These are phyloP conservation scores for Zalerion maritima DNA, from an alignment of 495 filamentous ascomycete species.

Conservation along the genomic window DNA sequence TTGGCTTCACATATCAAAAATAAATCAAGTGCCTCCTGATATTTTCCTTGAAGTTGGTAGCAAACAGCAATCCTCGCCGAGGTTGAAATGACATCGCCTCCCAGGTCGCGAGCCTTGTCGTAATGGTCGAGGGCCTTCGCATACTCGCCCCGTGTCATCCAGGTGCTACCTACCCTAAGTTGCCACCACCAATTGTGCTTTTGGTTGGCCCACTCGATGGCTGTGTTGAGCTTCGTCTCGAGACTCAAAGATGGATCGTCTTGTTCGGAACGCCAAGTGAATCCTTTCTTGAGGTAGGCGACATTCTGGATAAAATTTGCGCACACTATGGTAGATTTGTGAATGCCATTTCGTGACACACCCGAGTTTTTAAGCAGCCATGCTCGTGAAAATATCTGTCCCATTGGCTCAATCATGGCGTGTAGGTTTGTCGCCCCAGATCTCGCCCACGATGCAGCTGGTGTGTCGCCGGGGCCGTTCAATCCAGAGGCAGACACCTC, in stretches of 20 bases:
- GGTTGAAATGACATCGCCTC: conserved; percentile 1
- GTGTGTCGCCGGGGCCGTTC: background rate
- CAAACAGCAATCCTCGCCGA: conserved; percentile 3
- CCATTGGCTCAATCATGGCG: conserved; percentile 1
- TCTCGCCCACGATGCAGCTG: conserved; percentile 1
- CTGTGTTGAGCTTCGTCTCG: background rate
- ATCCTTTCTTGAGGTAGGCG: conserved; percentile 2
- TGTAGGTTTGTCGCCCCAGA: background rate
- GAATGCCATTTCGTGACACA: too few relatives aligned
- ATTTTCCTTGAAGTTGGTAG: background rate
- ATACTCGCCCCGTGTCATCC: background rate
- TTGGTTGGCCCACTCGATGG: conserved; percentile 2
- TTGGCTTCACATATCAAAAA: conserved; percentile 2
- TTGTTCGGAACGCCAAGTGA: conserved; percentile 2
- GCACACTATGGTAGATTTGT: conserved; percentile 4
- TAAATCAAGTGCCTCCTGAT: conserved; percentile 1
- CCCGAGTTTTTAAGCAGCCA: conserved; percentile 2
- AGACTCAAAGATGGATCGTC: background rate
- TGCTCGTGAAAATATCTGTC: conserved; percentile 2
- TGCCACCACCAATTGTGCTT: conserved; percentile 1
- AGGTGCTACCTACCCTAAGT: conserved; percentile 5
- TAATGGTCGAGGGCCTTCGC: conserved; percentile 4
- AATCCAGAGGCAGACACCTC: conserved; percentile 1
- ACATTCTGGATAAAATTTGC: conserved; percentile 4
- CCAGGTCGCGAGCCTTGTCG: conserved; percentile 3